Evolutionary conservation across 2,329 filamentous ascomycete genomes (phyloP).

Genomic region (Xenosphaeropsis pyriputrescens): DNA sequence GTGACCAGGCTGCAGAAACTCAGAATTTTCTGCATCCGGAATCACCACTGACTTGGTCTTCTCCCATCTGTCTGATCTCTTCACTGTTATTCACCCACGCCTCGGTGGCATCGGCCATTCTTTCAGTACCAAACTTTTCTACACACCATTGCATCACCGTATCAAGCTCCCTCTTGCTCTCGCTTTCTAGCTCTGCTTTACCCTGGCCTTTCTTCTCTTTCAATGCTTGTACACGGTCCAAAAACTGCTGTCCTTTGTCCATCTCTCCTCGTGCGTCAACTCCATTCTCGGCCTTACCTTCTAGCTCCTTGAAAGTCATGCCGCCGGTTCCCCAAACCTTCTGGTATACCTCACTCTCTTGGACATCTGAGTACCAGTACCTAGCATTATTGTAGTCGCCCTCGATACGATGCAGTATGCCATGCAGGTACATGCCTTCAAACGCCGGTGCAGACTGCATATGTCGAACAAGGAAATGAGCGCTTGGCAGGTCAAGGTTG

Average conservation of each 20-base stretch:
- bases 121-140: conserved; percentile 25
- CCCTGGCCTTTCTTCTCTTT: conserved; percentile 10
- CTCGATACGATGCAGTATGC: conserved; percentile 31
- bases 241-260: conserved; percentile 2
- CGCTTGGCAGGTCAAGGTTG: conserved; percentile 29
- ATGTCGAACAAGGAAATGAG: conserved; percentile 34
- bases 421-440: conserved; percentile 33
- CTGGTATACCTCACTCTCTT: conserved; percentile 17
- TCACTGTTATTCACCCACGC: neutral
- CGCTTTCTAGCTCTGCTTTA: conserved; percentile 9
- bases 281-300: neutral
- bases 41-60: conserved; percentile 1
- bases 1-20: neutral
- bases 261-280: neutral
- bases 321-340: conserved; percentile 15
- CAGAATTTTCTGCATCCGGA: neutral
- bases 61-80: neutral
- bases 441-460: conserved; percentile 30
- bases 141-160: conserved; percentile 25
- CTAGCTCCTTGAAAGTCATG: neutral
- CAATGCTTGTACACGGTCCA: conserved; percentile 21
- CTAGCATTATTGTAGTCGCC: conserved; percentile 30
- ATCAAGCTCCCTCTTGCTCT: conserved; percentile 22
- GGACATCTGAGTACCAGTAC: conserved; percentile 28
- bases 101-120: conserved; percentile 24